Conservation (phyloP, 208 protist genomes). For the Trypanosomatidae sp. region DNA sequence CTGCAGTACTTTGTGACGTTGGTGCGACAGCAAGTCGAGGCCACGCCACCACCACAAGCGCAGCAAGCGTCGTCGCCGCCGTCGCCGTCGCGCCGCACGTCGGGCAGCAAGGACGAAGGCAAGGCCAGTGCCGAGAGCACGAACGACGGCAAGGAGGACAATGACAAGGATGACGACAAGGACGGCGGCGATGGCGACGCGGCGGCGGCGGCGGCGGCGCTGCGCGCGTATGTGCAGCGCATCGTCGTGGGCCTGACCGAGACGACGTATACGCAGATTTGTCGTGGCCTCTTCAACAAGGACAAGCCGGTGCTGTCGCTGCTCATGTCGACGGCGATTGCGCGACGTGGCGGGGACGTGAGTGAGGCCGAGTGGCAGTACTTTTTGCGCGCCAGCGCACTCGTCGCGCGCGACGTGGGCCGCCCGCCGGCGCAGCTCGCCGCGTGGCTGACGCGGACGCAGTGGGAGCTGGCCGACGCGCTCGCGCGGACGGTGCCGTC, state of each 20-base stretch:
- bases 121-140: background rate
- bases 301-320: conserved; percentile 95
- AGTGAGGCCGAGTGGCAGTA: conserved; percentile 88
- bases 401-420: conserved; percentile 68
- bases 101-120: no score
- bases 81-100: background rate
- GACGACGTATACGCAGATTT: conserved; percentile 93
- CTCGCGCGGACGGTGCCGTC: conserved; percentile 63
- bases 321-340: conserved; percentile 87
- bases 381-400: conserved; percentile 79
- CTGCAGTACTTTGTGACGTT: conserved; percentile 96
- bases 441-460: conserved; percentile 53
- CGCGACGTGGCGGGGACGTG: conserved; percentile 37
- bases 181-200: conserved; percentile 14
- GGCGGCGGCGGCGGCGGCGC: conserved; percentile 31
- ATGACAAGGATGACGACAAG: conserved; percentile 1
- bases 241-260: conserved; percentile 83
- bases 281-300: conserved; percentile 96
- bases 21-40: conserved; percentile 83
- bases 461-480: conserved; percentile 81
- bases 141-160: background rate
- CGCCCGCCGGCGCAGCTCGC: conserved; percentile 20
- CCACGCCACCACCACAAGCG: conserved; percentile 16
- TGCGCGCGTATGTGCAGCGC: conserved; percentile 57
- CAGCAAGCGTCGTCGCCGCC: no score